Evolutionary conservation across 495 filamentous ascomycete species (phyloP), one percentile per base, ranked within the genome.

Genomic region (Lasiosphaeris hirsuta): DNA sequence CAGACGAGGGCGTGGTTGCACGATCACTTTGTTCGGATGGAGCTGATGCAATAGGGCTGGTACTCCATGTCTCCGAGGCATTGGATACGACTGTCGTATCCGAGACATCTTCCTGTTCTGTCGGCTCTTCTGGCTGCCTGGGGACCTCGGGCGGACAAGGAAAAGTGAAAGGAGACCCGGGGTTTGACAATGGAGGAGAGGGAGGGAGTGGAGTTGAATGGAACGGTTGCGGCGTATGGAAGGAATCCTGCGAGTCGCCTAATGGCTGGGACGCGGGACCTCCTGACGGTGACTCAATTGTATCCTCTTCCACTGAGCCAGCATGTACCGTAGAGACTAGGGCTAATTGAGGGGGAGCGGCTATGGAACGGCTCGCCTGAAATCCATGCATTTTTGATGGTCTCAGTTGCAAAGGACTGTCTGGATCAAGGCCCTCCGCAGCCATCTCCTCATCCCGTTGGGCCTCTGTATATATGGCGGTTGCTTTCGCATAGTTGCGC

Each of bases 151-250:
- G 67, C 0, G 61, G 67, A 41, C 64, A 71, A 37, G 70, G 65
- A 42, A 65, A 72, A 18, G 65, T 66, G n/a, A 65, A 57, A 23
- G 76, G 74, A 19, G 77, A 78, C 10, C 67, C 65, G 3, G 72
- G 70, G 7, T 68, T 66, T 5, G 76, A 73, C 38, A 72, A 65
- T 10, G 79, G 69, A 38, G 80, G 76, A 15, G 83, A 81, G 13
- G 78, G 73, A 50, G 77, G 68, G 15, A 78, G 64, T 23, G 79
- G 72, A 11, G 74, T 72, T n/a, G 78, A 77, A 45, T 78, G 77
- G 62, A 83, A 80, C 3, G 87, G 89, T 30, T 75, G 70, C 10
- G 77, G 73, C 56, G 80, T 87, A 45, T 84, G 85, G 42, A 86
- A 74, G 9, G 73, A 71, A 41, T 74, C 67, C 52, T 59, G 61